Percentiles rank a stretch among this genome's conserved stretches.
These are phyloP conservation scores for Pseudopediastrum boryanum DNA, from an alignment of 139 green algal species.

Conservation along the genomic window DNA sequence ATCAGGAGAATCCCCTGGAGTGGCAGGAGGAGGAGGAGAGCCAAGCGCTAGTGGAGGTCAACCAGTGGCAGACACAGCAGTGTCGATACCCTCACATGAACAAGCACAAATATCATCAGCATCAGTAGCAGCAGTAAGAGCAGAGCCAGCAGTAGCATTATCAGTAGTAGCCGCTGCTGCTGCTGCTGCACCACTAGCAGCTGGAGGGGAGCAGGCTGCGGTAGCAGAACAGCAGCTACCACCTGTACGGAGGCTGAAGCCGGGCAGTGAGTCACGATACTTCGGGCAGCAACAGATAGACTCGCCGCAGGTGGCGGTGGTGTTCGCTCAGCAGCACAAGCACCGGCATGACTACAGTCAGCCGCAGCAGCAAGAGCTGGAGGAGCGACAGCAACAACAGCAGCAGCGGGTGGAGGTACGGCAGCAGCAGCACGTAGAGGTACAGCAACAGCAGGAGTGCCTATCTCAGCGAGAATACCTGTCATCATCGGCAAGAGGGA, in stretches of 20 bases:
- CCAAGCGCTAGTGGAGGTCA: background rate
- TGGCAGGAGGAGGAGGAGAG: background rate
- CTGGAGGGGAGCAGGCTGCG: background rate
- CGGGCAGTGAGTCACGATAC: background rate
- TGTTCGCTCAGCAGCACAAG: background rate
- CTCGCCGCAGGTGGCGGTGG: background rate
- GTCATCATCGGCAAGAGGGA: no score
- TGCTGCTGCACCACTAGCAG: background rate
- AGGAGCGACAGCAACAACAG: no score
- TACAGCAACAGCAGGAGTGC: background rate
- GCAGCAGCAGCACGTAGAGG: conserved; percentile 10
- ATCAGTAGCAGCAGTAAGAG: background rate
- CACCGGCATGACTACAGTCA: background rate
- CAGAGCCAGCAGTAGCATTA: conserved; percentile 5
- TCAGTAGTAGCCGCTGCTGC: background rate
- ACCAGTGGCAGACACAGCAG: background rate
- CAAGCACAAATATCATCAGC: background rate
- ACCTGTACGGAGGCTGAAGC: background rate
- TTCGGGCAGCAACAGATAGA: background rate
- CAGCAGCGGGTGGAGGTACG: background rate
- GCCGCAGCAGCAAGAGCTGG: background rate
- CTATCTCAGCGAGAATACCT: background rate
- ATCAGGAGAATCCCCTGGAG: background rate
- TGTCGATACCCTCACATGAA: background rate
- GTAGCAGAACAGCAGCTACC: background rate